Conservation (phyloP, 2,329 filamentous ascomycete species). For the Fusarium fracticaudum region DNA sequence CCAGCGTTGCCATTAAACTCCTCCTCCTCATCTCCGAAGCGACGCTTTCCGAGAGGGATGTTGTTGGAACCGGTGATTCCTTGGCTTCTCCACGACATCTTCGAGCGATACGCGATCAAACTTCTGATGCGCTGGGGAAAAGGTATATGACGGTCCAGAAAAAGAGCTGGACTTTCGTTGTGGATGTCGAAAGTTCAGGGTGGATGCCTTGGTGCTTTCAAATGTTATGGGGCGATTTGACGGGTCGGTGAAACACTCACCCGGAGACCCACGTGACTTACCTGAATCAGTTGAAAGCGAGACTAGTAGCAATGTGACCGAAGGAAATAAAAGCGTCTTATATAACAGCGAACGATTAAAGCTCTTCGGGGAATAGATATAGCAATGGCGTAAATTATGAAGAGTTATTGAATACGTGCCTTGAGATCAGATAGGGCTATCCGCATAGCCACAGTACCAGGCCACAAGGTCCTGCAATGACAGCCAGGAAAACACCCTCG, state of each 20-base stretch:
- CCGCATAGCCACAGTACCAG: too few relatives aligned
- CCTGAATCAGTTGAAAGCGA: neutral
- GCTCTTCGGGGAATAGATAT: too few relatives aligned
- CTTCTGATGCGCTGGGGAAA: neutral
- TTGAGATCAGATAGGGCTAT: neutral
- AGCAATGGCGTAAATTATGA: neutral
- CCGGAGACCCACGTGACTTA: conserved; percentile 22
- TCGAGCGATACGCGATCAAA: neutral
- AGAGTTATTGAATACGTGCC: too few relatives aligned
- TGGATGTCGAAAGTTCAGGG: conserved; percentile 13
- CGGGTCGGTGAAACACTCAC: conserved; percentile 23
- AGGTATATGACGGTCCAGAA: conserved; percentile 1
- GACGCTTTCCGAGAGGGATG: conserved; percentile 90
- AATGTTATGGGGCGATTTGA: conserved; percentile 19
- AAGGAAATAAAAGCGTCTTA: neutral
- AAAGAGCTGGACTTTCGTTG: conserved; percentile 15
- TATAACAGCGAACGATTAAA: neutral
- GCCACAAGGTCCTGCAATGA: too few relatives aligned
- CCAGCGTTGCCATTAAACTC: conserved; percentile 51
- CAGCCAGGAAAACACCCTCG: neutral
- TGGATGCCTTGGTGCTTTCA: conserved; percentile 20
- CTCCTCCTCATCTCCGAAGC: conserved; percentile 71
- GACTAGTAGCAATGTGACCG: neutral
- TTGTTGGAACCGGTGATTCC: conserved; percentile 99
- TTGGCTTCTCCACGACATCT: conserved; percentile 75